These are phyloP conservation scores for Mucuna pruriens DNA, from an alignment of 306 rosid genomes.

Conservation along the genomic window DNA sequence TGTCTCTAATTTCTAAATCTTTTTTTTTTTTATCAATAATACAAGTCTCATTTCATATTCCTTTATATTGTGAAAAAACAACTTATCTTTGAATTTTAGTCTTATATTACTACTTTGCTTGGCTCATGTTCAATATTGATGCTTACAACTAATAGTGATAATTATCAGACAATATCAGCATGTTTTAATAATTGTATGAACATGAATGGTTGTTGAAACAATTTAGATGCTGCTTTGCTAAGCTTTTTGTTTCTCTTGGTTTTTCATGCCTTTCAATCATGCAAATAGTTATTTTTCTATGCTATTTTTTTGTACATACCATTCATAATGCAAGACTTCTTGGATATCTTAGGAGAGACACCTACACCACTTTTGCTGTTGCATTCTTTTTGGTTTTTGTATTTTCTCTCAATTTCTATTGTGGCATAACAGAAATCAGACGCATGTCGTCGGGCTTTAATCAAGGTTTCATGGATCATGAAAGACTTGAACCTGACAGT, in stretches of 20 bases:
- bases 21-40: not conserved
- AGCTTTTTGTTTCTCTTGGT: not conserved
- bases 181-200: not conserved
- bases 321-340: not conserved
- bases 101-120: not conserved
- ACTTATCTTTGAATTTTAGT: constrained; percentile 1
- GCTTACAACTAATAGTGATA: not conserved
- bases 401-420: constrained; percentile 17
- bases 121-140: not conserved
- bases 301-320: not conserved
- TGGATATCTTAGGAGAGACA: constrained; percentile 8
- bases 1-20: not conserved
- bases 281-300: not conserved
- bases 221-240: constrained; percentile 2
- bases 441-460: constrained; percentile 63
- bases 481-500: constrained; percentile 72
- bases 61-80: not conserved
- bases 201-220: not conserved
- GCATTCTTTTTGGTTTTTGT: not conserved
- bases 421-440: constrained; percentile 68
- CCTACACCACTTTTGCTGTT: constrained; percentile 4
- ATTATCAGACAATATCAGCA: not conserved
- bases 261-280: not conserved
- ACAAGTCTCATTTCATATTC: not conserved
- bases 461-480: constrained; percentile 68